Base-by-base conservation (phyloP, 2,329 filamentous ascomycete genomes). In the Bipolaris cookei region DNA sequence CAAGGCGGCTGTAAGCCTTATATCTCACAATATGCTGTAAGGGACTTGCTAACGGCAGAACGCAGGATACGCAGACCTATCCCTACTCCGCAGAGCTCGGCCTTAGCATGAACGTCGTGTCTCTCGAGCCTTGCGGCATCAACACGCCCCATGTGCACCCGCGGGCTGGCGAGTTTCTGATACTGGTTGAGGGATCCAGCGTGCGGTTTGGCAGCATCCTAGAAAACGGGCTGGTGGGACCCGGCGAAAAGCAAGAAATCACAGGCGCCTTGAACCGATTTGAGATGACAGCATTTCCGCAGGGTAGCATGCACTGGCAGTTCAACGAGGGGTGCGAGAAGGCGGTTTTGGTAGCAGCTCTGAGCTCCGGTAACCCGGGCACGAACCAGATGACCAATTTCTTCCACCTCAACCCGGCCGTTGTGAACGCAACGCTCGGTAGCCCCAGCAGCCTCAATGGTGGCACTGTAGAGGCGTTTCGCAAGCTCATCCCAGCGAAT, bases 81-180 rank as follows among this genome's bases (percentile, higher is more conserved):
- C 77, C 77, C 38, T 72, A 77, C 56, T 67, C 78, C 32, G 73
- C 70, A 11, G 71, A 64, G 30, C 68, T 75, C n/a, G 76, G 72
- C 41, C 74, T 78, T 64, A 67, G 63, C 43, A 75, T 71, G 6
- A 77, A 77, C 1, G 47, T 79, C 14, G 76, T 62, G 53, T 77
- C 77, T 68, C 71, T 79, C 39, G 62, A 70, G 25, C 73, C 79
- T 39, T 81, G 80, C 63, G 78, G 79, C 42, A 77, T 82, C 63
- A 81, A 81, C 68, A 80, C 78, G 1, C 78, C 79, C 0, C 80
- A 82, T 67, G 77, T 80, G 6, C 80, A 82, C 65, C 79, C 80
- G 0, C 76, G 80, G 38, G 80, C 79, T 4, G 78, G 76, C 18
- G 80, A 82, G 59, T 80, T 80, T 64, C 72, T 81, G 28, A 80